Conservation (phyloP, 2,329 filamentous ascomycete genomes). For the Fusarium cyanostomum region DNA sequence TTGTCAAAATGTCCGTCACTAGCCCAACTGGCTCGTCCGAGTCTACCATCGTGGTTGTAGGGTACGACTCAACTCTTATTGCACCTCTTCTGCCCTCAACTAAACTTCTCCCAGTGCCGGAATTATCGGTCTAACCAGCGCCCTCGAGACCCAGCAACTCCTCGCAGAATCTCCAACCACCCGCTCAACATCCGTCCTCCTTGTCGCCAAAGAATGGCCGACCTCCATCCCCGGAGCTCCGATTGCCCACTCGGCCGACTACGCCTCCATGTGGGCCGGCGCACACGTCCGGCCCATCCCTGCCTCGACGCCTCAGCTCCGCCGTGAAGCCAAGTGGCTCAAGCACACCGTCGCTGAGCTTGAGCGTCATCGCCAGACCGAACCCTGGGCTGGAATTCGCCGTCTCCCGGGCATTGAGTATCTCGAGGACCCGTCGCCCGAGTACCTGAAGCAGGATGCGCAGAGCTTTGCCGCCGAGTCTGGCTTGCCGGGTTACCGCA, state of each 20-base stretch:
- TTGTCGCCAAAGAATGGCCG: conserved; percentile 50
- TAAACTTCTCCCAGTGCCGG: conserved; percentile 55
- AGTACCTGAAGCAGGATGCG: conserved; percentile 49
- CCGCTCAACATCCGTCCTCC: conserved; percentile 28
- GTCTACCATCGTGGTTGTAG: conserved; percentile 43
- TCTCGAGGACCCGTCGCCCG: conserved; percentile 55
- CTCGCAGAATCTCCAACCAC: conserved; percentile 7
- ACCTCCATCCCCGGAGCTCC: conserved; percentile 47
- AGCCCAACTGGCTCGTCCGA: background rate
- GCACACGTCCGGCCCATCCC: conserved; percentile 65
- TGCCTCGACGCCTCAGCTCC: conserved; percentile 45
- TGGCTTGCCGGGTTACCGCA: conserved; percentile 42
- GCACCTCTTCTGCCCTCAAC: background rate
- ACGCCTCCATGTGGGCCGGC: conserved; percentile 66
- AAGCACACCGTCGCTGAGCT: conserved; percentile 43
- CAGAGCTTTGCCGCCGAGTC: conserved; percentile 42
- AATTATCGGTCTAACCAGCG: conserved; percentile 61
- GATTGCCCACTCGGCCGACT: conserved; percentile 51
- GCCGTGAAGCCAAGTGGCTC: conserved; percentile 47
- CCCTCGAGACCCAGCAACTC: conserved; percentile 54
- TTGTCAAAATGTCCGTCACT: conserved; percentile 5
- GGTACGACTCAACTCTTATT: conserved; percentile 22
- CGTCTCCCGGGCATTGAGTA: conserved; percentile 62
- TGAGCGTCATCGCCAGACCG: conserved; percentile 27
- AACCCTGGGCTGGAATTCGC: conserved; percentile 56